A percentile compares a stretch with the other conserved stretches of the same genome.
Conservation (phyloP, 1,284 basidiomycete genomes). For the Microbotryomycetes sp. region DNA sequence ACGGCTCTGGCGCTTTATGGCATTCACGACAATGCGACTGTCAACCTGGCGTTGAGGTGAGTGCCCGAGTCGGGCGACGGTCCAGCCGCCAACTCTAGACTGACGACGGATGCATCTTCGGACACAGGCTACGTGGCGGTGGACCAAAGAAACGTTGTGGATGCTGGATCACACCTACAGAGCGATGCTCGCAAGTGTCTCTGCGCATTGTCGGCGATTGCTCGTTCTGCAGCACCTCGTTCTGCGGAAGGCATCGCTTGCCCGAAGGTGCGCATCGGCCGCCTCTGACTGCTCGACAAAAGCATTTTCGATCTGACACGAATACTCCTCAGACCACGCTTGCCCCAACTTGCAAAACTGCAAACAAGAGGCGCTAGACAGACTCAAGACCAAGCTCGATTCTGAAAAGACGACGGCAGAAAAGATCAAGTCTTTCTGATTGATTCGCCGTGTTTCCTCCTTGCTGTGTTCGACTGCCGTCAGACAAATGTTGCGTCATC, state of each 20-base stretch:
- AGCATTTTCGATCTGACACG: not conserved
- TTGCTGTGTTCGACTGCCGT: too few species aligned
- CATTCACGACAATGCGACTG: constrained; percentile 8
- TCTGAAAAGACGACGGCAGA: constrained; percentile 72
- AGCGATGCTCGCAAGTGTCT: constrained; percentile 63
- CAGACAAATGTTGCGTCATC: too few species aligned
- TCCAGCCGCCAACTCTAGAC: not conserved
- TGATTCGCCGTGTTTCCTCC: too few species aligned
- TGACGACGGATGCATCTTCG: not conserved
- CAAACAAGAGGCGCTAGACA: constrained; percentile 71
- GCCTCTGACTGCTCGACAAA: not conserved
- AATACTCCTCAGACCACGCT: constrained; percentile 17
- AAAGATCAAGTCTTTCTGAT: constrained; percentile 70
- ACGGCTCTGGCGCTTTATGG: constrained; percentile 10
- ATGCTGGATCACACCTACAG: constrained; percentile 19
- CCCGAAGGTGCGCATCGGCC: constrained; percentile 49
- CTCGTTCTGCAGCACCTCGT: constrained; percentile 63
- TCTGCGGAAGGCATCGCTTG: constrained; percentile 51
- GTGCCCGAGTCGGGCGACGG: not conserved
- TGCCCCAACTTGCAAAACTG: constrained; percentile 61
- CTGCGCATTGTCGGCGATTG: constrained; percentile 74
- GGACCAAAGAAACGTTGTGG: constrained; percentile 30
- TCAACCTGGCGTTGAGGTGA: constrained; percentile 10
- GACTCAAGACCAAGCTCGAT: constrained; percentile 76
- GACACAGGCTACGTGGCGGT: constrained; percentile 12